Percentiles rank a stretch among this genome's conserved stretches.
Conservation (phyloP, 2,329 filamentous ascomycete genomes). For the Zalaria sp. region DNA sequence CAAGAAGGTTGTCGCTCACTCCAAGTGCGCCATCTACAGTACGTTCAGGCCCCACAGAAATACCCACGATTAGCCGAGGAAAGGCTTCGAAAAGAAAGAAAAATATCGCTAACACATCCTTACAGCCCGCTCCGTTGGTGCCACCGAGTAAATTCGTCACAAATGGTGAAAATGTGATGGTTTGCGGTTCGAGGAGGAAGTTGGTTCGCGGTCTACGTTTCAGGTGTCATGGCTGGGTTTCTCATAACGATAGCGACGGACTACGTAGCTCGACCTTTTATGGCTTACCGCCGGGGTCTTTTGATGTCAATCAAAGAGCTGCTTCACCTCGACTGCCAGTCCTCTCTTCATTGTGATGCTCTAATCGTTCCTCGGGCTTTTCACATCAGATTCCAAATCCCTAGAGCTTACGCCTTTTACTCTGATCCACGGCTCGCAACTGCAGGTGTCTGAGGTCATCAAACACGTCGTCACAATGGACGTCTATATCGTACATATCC, state of each 20-base stretch:
- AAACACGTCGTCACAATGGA: background rate
- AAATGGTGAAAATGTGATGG: background rate
- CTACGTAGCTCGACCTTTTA: background rate
- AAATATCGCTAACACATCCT: conserved; percentile 1
- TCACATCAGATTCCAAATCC: too few species aligned
- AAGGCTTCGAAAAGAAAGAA: background rate
- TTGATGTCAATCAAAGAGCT: too few species aligned
- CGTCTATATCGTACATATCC: too few species aligned
- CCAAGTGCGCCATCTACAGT: conserved; percentile 98
- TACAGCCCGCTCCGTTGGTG: conserved; percentile 12
- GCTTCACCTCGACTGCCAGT: too few species aligned
- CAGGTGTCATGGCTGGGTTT: background rate
- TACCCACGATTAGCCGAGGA: conserved; percentile 1
- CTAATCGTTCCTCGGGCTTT: too few species aligned
- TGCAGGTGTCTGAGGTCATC: background rate
- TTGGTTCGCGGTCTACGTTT: background rate
- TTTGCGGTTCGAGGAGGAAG: background rate
- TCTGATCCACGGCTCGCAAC: too few species aligned
- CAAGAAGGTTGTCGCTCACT: conserved; percentile 94
- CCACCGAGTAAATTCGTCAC: conserved; percentile 10
- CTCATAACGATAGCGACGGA: background rate
- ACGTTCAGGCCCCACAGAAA: conserved; percentile 24
- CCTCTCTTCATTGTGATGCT: too few species aligned
- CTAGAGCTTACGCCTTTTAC: too few species aligned
- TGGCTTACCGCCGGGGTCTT: too few species aligned